Evolutionary conservation across 2,329 filamentous ascomycete genomes (phyloP), one percentile per base, ranked within the genome.

Genomic region (Pezicula rhizophila): DNA sequence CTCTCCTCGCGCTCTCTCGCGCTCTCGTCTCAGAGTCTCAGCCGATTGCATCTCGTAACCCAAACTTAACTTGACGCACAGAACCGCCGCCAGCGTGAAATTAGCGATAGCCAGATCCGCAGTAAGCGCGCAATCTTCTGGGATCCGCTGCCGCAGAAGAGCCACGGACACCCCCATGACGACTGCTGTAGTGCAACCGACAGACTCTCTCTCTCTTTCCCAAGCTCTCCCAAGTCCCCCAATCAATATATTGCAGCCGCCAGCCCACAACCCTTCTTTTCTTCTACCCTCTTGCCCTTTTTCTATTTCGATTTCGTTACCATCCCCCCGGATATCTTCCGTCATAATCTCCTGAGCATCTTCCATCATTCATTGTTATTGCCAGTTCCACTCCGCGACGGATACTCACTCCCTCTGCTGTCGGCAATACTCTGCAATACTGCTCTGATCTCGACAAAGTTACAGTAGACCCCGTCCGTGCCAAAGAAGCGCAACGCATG

Each of bases 241-340:
- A 55, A 49, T 59, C 55, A 60, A 62, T 61, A 63, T 62, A 61
- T 60, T 58, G 54, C 53, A 55, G 57, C 48, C 52, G 53, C 52
- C 37, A 46, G 40, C 40, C 60, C 60, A 59, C 54, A 61, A 61
- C 54, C 46, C 47, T 52, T 45, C 38, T 46, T 45, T 31, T 17
- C 49, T 52, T 56, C 49, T 57, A 26, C 25, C 23, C 26, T 42
- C 40, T 52, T 61, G 52, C 58, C 51, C 57, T 50, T 42, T 60
- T 23, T 23, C 23, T 23, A 23, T 23, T 50, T 31, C 28, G 5
- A 10, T 31, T 12, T 31, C 57, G 60, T 53, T 63, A 62, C 60
- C 61, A 58, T 48, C 43, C 51, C 43, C 49, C 58, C 60, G 61
- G 61, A 57, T 23, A 23, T 52, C 52, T 49, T 45, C 35, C 33